A percentile compares a stretch with the other conserved stretches of the same genome.
Evolutionary conservation across 352 stramenopile species (phyloP).

Genomic region (Pythium dissimile): DNA sequence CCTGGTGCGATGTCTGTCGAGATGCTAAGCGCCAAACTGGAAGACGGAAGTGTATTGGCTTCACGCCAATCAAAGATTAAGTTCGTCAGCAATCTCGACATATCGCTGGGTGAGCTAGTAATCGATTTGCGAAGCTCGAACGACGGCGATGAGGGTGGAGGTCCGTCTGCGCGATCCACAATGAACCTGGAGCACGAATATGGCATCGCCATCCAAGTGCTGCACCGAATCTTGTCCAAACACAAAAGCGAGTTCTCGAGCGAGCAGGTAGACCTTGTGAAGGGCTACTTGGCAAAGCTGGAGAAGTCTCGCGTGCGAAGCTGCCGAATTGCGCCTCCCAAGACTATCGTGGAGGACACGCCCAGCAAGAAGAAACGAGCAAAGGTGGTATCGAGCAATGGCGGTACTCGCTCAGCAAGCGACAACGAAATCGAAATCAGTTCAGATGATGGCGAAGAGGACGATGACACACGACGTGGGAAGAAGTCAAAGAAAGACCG

Average conservation of each 20-base stretch:
- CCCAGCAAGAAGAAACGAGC: conserved; percentile 29
- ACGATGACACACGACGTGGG: conserved; percentile 16
- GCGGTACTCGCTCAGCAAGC: conserved; percentile 8
- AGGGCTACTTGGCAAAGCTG: conserved; percentile 66
- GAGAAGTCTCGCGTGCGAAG: conserved; percentile 83
- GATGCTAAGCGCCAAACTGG: conserved; percentile 85
- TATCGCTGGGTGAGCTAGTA: conserved; percentile 67
- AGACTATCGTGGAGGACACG: conserved; percentile 15
- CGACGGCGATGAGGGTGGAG: conserved; percentile 38
- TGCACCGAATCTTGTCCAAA: conserved; percentile 72
- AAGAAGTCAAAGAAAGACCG: conserved; percentile 34
- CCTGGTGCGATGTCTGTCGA: conserved; percentile 80
- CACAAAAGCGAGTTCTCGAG: conserved; percentile 78
- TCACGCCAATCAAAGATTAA: conserved; percentile 86
- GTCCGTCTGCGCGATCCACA: conserved; percentile 24
- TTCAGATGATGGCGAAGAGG: conserved; percentile 36
- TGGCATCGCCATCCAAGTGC: conserved; percentile 81
- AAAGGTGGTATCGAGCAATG: not conserved
- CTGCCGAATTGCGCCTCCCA: conserved; percentile 45
- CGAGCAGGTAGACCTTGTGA: conserved; percentile 79
- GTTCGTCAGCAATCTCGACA: conserved; percentile 86
- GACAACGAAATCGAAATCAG: conserved; percentile 42
- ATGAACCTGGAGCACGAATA: conserved; percentile 81
- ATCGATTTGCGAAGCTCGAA: conserved; percentile 47
- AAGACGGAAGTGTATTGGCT: conserved; percentile 77